Percentiles rank a stretch among this genome's conserved stretches.
These are phyloP conservation scores for Thermochaetoides thermophila DNA, from an alignment of 495 filamentous ascomycete species.

Conservation along the genomic window DNA sequence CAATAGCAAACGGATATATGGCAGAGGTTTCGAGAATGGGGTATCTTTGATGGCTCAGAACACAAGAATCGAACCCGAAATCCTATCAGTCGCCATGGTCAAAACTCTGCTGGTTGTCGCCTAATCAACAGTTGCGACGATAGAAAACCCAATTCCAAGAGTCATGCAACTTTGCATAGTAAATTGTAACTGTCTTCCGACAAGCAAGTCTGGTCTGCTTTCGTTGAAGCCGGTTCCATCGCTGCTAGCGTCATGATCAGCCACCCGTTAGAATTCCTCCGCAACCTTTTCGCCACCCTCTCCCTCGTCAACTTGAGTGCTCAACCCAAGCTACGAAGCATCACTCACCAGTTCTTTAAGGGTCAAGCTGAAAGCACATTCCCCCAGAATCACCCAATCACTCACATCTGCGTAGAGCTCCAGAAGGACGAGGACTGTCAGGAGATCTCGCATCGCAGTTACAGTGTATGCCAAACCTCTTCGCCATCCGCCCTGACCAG, in stretches of 20 bases:
- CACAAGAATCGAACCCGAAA: no score
- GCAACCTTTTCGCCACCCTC: conserved; percentile 18
- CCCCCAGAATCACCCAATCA: conserved; percentile 16
- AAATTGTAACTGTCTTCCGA: no score
- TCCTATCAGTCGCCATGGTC: no score
- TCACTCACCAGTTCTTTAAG: conserved; percentile 15
- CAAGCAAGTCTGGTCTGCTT: conserved; percentile 14
- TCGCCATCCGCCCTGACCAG: conserved; percentile 15
- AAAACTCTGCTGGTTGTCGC: no score
- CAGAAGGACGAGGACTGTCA: conserved; percentile 16
- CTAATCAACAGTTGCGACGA: no score
- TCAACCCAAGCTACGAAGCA: conserved; percentile 16
- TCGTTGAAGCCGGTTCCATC: conserved; percentile 13
- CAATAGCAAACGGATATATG: conserved; percentile 25
- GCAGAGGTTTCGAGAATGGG: conserved; percentile 22
- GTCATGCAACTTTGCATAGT: no score
- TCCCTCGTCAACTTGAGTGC: conserved; percentile 18
- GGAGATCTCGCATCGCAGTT: conserved; percentile 18
- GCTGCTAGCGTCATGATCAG: conserved; percentile 16
- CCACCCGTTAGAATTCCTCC: conserved; percentile 21
- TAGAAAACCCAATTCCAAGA: no score
- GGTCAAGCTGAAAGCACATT: conserved; percentile 15
- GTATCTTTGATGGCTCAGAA: no score
- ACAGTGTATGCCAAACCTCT: conserved; percentile 22
- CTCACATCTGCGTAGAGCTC: conserved; percentile 16